A percentile compares a stretch with the other conserved stretches of the same genome.
Evolutionary conservation across 306 rosid genomes (phyloP).

Genomic region (Lathyrus oleraceus): DNA sequence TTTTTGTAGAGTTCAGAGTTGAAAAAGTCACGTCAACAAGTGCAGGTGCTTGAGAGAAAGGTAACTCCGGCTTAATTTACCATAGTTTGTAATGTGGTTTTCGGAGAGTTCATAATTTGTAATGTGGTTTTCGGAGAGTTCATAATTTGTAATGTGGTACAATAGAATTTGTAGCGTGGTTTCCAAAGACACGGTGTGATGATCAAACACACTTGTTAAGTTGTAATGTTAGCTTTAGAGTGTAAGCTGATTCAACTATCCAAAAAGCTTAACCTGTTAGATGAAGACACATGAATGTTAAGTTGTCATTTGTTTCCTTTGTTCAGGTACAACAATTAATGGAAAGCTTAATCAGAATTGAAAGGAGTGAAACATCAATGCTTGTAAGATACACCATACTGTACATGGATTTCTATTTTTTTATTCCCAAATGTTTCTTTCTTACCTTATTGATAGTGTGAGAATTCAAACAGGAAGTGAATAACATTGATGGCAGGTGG

Average conservation of each 20-base stretch:
- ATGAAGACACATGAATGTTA: background rate
- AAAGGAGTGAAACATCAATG: slow-evolving; percentile 55
- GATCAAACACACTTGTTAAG: slow-evolving; percentile 13
- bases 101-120: slow-evolving; percentile 6
- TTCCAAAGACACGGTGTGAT: background rate
- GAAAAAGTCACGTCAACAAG: slow-evolving; percentile 68
- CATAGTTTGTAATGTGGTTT: background rate
- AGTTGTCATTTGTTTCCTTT: slow-evolving; percentile 39
- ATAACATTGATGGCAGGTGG: slow-evolving; percentile 89
- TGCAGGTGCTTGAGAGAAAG: slow-evolving; percentile 73
- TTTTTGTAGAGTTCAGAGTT: slow-evolving; percentile 65
- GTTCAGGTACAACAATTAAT: slow-evolving; percentile 72
- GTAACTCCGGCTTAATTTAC: slow-evolving; percentile 42
- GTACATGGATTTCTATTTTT: slow-evolving; percentile 28
- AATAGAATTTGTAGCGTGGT: background rate
- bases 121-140: too few relatives aligned
- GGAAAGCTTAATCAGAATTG: slow-evolving; percentile 67
- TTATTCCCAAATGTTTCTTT: slow-evolving; percentile 27
- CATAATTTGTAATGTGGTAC: too few relatives aligned
- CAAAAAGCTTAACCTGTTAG: background rate
- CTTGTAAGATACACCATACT: slow-evolving; percentile 59
- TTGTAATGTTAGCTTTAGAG: slow-evolving; percentile 25
- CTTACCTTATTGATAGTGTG: slow-evolving; percentile 33
- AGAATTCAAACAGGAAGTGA: slow-evolving; percentile 69
- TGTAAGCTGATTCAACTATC: background rate